Evolutionary conservation across 2,329 filamentous ascomycete genomes (phyloP).

Genomic region (Colletotrichum sp.): DNA sequence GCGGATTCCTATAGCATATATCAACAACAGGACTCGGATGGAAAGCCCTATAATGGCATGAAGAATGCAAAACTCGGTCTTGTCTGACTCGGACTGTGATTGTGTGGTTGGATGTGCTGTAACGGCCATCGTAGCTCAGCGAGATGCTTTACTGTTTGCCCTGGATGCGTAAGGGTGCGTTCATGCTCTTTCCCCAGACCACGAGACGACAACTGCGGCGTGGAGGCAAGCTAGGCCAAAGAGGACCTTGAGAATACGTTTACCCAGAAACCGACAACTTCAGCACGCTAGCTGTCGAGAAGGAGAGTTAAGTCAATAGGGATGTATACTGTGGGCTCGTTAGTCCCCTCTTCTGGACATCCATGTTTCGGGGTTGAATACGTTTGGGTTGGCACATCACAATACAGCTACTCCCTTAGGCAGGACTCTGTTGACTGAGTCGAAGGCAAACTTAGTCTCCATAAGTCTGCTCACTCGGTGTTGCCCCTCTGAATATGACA

Average conservation of each 20-base stretch:
- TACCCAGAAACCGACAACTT: not conserved
- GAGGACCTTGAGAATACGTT: not conserved
- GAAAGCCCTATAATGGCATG: not conserved
- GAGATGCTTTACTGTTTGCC: not conserved
- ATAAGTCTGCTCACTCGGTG: not conserved
- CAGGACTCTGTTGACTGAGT: not conserved
- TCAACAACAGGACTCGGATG: not conserved
- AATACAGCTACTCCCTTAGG: not conserved
- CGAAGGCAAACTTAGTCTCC: not conserved
- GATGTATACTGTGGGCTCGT: not conserved
- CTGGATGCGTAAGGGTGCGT: not conserved
- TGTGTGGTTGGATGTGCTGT: not conserved
- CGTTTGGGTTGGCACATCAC: not conserved
- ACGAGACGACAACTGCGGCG: not conserved
- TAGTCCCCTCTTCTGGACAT: not conserved
- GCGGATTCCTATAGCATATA: conserved; percentile 12
- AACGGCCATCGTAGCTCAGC: not conserved
- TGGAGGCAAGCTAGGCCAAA: not conserved
- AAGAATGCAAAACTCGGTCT: not conserved
- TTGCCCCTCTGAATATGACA: not conserved
- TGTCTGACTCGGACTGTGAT: not conserved
- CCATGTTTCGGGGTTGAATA: not conserved
- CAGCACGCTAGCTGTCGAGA: not conserved
- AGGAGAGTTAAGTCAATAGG: not conserved
- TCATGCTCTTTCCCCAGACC: not conserved